A percentile compares a stretch with the other conserved stretches of the same genome.
Evolutionary conservation across 1,284 basidiomycete genomes (phyloP).

Genomic region (Moesziomyces antarcticus): DNA sequence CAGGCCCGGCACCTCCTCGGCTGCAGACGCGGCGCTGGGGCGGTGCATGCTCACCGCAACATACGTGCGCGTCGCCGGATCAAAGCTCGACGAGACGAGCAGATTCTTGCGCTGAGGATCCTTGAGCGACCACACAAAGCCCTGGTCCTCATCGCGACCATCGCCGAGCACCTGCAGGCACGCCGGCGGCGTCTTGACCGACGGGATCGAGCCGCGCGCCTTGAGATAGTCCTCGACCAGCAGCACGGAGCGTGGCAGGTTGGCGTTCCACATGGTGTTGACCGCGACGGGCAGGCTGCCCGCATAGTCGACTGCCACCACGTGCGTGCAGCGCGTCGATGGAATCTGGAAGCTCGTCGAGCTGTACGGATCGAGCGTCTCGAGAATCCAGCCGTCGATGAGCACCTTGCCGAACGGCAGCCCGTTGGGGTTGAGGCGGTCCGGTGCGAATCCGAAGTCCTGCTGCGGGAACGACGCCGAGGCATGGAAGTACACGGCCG

Average conservation of each 20-base stretch:
- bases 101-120: conserved; percentile 36
- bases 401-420: conserved; percentile 85
- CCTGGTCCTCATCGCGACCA: conserved; percentile 60
- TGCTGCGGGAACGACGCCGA: conserved; percentile 74
- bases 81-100: conserved; percentile 48
- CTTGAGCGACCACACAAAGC: conserved; percentile 42
- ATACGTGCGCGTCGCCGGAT: conserved; percentile 29
- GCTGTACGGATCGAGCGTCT: conserved; percentile 96
- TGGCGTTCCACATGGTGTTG: conserved; percentile 86
- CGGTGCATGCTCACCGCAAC: conserved; percentile 35
- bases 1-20: conserved; percentile 9
- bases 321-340: conserved; percentile 87
- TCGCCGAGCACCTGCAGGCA: conserved; percentile 63
- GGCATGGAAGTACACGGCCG: conserved; percentile 68
- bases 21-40: conserved; percentile 1
- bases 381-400: conserved; percentile 94
- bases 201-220: conserved; percentile 61
- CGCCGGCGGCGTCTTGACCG: conserved; percentile 52
- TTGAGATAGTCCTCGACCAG: conserved; percentile 66
- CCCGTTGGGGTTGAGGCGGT: conserved; percentile 77
- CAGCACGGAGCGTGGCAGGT: conserved; percentile 64
- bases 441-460: conserved; percentile 78
- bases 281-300: conserved; percentile 86
- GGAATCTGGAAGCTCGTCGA: conserved; percentile 94
- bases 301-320: conserved; percentile 88